Evolutionary conservation across 164 flowering plant species (phyloP), one percentile per base, ranked within the genome.

Genomic region (Chloranthus sessilifolius): DNA sequence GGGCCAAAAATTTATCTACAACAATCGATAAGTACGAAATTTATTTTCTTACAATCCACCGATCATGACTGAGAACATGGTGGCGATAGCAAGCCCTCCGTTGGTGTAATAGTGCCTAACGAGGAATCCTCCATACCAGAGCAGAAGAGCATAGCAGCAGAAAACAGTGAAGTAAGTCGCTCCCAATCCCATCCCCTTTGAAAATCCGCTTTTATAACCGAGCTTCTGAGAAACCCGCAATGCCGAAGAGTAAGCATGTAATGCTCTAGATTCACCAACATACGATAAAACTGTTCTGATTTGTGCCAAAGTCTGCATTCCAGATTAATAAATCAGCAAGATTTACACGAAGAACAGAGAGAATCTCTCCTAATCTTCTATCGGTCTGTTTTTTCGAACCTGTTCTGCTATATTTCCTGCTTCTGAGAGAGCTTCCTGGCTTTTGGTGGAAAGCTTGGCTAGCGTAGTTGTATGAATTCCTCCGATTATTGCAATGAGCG

Each of bases 111-210:
- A 78, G 44, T 84, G 95, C 56, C 98, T 64, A 42, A 92, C 96
- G 7, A 92, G 81, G 61, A 82, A 88, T 14, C 98, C 98, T 6
- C 96, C 99, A 43, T 92, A 92, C 99, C 99, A 92, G 6, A 92
- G 81, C 19, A 92, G 77, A 50, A 92, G 90, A 0, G 98, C 96
- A 62, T 88, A 92, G 49, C 88, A 85, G 56, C 98, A 88, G 68
- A 92, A 92, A 6, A 86, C 99, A 36, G 88, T 87, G 67, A 92
- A 92, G 62, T 88, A 92, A 0, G 99, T 92, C 17, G 85, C 94
- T 14, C 96, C 98, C 22, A 92, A 44, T 37, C 96, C 98, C 66
- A 88, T 22, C 51, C 98, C 98, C 62, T 88, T 86, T 0, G 94
- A 75, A 7, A 92, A 75, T 24, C 99, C 99, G 16, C 65, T 80